phyloP scores from a whole-genome alignment of 2,329 filamentous ascomycete genomes.

The Talaromyces sp. region DNA sequence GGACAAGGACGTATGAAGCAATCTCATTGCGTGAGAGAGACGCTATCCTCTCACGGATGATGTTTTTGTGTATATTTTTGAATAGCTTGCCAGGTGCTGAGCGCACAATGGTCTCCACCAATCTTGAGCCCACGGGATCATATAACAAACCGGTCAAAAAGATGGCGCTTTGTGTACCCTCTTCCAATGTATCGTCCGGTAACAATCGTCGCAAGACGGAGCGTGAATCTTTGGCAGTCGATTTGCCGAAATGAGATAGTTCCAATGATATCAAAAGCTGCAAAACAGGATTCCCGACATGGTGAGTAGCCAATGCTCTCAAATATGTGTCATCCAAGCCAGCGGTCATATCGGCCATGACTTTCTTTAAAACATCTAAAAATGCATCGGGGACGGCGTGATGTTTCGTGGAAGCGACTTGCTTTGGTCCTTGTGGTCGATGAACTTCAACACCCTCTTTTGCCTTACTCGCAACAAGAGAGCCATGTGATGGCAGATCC shows the following conservation, averaged over 20 bases:
- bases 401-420: conserved; percentile 42
- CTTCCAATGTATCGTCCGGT: conserved; percentile 71
- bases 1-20: conserved; percentile 80
- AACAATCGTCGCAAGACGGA: conserved; percentile 73
- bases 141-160: conserved; percentile 88
- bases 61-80: conserved; percentile 76
- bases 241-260: conserved; percentile 67
- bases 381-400: conserved; percentile 73
- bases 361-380: conserved; percentile 69
- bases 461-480: conserved; percentile 82
- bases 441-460: conserved; percentile 76
- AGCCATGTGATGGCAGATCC: conserved; percentile 63
- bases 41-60: conserved; percentile 75
- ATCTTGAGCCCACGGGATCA: conserved; percentile 81
- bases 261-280: conserved; percentile 87
- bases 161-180: conserved; percentile 67
- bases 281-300: conserved; percentile 87
- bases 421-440: conserved; percentile 49
- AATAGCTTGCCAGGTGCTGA: conserved; percentile 83
- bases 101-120: conserved; percentile 81
- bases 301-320: conserved; percentile 79
- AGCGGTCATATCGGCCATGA: conserved; percentile 71
- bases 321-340: conserved; percentile 75
- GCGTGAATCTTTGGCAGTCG: conserved; percentile 60
- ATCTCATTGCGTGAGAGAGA: conserved; percentile 84